phyloP scores from a whole-genome alignment of 2,329 filamentous ascomycete genomes.

The Endocalyx cinctus region DNA sequence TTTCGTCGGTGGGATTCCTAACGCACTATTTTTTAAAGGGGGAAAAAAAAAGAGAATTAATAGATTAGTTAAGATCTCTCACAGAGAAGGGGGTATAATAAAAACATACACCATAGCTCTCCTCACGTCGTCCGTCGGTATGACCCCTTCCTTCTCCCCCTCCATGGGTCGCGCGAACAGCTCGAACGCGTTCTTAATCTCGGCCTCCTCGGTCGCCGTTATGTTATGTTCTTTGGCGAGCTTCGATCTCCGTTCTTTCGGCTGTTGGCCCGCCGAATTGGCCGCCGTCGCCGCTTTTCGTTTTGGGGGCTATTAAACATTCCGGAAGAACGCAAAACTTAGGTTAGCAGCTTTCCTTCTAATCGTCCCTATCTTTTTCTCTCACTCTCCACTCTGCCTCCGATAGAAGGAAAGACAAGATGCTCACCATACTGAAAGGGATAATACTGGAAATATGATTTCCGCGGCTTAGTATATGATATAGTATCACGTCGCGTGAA shows the following conservation, averaged over 20 bases:
- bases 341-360: too few species aligned
- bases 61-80: too few species aligned
- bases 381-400: too few species aligned
- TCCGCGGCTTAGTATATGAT: too few species aligned
- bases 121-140: slow-evolving; percentile 63
- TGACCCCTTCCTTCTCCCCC: slow-evolving; percentile 68
- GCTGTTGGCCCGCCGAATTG: too few species aligned
- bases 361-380: too few species aligned
- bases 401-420: too few species aligned
- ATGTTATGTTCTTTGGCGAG: slow-evolving; percentile 91
- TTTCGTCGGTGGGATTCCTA: slow-evolving; percentile 65
- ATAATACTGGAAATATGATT: too few species aligned
- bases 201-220: slow-evolving; percentile 74
- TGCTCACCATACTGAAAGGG: too few species aligned
- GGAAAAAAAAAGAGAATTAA: slow-evolving; percentile 1
- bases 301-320: slow-evolving; percentile 57
- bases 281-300: slow-evolving; percentile 37
- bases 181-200: slow-evolving; percentile 85
- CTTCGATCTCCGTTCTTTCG: slow-evolving; percentile 65
- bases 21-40: slow-evolving; percentile 54
- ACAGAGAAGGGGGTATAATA: slow-evolving; percentile 2
- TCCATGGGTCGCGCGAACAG: slow-evolving; percentile 71
- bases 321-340: too few species aligned
- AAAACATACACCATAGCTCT: slow-evolving; percentile 65
- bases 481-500: too few species aligned